Conservation (phyloP, 1,284 basidiomycete species). For the Psilocybe mexicana region DNA sequence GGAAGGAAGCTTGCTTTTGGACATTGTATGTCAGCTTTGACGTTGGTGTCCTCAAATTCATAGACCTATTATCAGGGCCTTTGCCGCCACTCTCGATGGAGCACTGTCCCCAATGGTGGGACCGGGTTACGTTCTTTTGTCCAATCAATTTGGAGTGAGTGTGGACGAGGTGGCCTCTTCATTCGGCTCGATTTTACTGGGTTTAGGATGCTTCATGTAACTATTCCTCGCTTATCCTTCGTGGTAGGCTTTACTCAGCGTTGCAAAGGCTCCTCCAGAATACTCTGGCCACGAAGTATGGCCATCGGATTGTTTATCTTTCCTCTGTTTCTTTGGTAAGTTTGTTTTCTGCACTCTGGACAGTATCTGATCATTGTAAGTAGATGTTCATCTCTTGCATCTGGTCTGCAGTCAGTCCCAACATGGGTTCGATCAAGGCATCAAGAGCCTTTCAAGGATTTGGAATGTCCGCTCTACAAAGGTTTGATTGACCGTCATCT, state of each 20-base stretch:
- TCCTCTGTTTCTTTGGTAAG: conserved; percentile 39
- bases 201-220: conserved; percentile 42
- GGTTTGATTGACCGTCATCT: conserved; percentile 22
- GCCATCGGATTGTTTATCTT: conserved; percentile 45
- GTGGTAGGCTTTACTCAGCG: neutral
- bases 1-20: conserved; percentile 47
- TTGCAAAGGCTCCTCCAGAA: conserved; percentile 39
- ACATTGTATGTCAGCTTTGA: conserved; percentile 31
- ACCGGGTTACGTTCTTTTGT: conserved; percentile 41
- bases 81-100: conserved; percentile 43
- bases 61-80: conserved; percentile 27
- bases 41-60: neutral
- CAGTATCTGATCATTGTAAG: neutral
- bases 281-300: conserved; percentile 44
- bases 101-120: conserved; percentile 45
- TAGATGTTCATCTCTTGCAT: conserved; percentile 48
- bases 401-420: conserved; percentile 45
- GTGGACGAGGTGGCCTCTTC: conserved; percentile 43
- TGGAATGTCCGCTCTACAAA: conserved; percentile 46
- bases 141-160: conserved; percentile 38
- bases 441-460: conserved; percentile 47
- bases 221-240: conserved; percentile 5
- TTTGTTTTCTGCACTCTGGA: neutral
- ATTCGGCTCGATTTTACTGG: conserved; percentile 40
- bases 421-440: conserved; percentile 40